phyloP scores from a whole-genome alignment of 2,329 filamentous ascomycete genomes.

The Escovopsis sp. region DNA sequence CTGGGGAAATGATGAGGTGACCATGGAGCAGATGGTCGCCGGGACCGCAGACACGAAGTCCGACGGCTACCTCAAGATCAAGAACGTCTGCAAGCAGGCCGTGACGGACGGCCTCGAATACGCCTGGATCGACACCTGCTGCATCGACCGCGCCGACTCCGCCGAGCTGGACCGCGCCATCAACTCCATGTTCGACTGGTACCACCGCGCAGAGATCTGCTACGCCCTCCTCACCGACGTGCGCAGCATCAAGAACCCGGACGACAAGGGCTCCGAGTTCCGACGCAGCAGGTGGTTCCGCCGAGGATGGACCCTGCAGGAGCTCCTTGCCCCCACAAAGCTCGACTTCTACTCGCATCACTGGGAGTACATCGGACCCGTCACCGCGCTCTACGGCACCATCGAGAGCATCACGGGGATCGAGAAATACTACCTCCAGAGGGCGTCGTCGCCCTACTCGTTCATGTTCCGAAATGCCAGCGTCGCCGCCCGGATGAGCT shows the following conservation, averaged over 20 bases:
- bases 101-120: slow-evolving; percentile 1
- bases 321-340: slow-evolving; percentile 4
- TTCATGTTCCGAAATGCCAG: not conserved
- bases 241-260: not conserved
- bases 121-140: slow-evolving; percentile 9
- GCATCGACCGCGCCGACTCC: slow-evolving; percentile 6
- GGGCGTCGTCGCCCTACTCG: not conserved
- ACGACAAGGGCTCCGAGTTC: slow-evolving; percentile 2
- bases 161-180: slow-evolving; percentile 7
- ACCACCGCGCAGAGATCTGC: slow-evolving; percentile 4
- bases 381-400: not conserved
- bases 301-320: slow-evolving; percentile 8
- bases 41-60: not conserved
- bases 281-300: slow-evolving; percentile 11
- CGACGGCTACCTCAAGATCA: not conserved
- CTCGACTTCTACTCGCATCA: slow-evolving; percentile 1
- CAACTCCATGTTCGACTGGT: slow-evolving; percentile 8
- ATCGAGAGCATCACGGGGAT: not conserved
- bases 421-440: not conserved
- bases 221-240: slow-evolving; percentile 6
- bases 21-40: slow-evolving; percentile 5
- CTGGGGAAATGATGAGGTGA: slow-evolving; percentile 14
- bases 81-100: not conserved
- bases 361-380: slow-evolving; percentile 1
- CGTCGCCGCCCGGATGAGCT: not conserved